Conservation (phyloP, 257 asterid genomes). For the Thymus quinquecostatus region DNA sequence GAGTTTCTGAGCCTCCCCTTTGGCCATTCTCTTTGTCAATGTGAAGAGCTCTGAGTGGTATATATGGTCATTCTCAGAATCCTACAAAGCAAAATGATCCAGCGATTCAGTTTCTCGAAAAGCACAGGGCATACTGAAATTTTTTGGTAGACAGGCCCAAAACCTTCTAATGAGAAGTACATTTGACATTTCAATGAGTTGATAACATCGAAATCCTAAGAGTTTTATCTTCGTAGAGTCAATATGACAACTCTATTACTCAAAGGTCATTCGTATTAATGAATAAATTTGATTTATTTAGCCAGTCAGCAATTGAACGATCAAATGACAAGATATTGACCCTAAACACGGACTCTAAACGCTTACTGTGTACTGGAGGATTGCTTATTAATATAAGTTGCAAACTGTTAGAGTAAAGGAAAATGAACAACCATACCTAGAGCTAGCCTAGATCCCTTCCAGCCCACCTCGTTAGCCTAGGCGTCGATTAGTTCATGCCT, state of each 20-base stretch:
- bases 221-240: background rate
- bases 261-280: background rate
- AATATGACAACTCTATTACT: background rate
- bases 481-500: no score
- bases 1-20: constrained; percentile 88
- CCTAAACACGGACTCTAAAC: background rate
- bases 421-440: no score
- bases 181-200: no score
- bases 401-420: background rate
- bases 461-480: no score
- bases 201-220: background rate
- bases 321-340: background rate
- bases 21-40: constrained; percentile 84
- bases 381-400: background rate
- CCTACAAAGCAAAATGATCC: constrained; percentile 50
- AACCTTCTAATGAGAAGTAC: background rate
- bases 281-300: background rate
- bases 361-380: background rate
- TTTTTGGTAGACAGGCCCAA: background rate
- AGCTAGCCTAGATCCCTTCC: no score
- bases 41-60: constrained; percentile 93
- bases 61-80: constrained; percentile 96
- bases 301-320: background rate
- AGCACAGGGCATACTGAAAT: constrained; percentile 11
- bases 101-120: constrained; percentile 23